Evolutionary conservation across 163 green algal species (phyloP), one percentile per base, ranked within the genome.

Genomic region (Chloromonas sp.): DNA sequence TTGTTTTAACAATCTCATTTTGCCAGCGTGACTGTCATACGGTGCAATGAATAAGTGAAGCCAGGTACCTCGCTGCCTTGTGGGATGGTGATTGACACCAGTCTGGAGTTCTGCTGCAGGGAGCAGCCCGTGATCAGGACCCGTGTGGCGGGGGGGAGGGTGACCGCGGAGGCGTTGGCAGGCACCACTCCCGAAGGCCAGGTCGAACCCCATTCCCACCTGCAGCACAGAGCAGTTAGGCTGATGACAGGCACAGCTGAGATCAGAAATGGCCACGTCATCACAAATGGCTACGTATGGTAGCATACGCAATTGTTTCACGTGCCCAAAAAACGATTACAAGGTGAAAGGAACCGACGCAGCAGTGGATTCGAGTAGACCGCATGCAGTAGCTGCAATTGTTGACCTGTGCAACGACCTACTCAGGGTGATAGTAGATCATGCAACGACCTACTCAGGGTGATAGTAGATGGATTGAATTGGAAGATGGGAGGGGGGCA

Each of bases 101-200:
- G 13, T 14, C 60, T 36, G n/a, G 8, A 66, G 59, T n/a, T 82
- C 5, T 60, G 1, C 3, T n/a, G 36, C 79, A 92, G 81, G 59
- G 88, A 91, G 87, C 90, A 93, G 60, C 82, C 87, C 0, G 74
- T 87, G 58, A 93, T 78, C 61, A 93, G 87, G 15, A 93, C 85
- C 60, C 85, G 86, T 3, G 58, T 87, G 87, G 86, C 86, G 60
- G 78, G 1, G 0, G 90, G 90, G 36, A 93, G 86, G 3, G 87
- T 91, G 81, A 93, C 87, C 0, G 60, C 71, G 36, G 74, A 86
- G 3, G 82, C 79, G 2, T 82, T 74, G 15, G 83, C 58, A 3
- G 87, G 87, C 59, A 85, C 61, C 0, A 1, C 36, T 61, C 61
- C 70, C 2, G 13, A 77, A 3, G 81, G 61, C 84, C 87, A 90